These are phyloP conservation scores for Lomentospora prolificans DNA, from an alignment of 2,329 filamentous ascomycete genomes.

Conservation along the genomic window DNA sequence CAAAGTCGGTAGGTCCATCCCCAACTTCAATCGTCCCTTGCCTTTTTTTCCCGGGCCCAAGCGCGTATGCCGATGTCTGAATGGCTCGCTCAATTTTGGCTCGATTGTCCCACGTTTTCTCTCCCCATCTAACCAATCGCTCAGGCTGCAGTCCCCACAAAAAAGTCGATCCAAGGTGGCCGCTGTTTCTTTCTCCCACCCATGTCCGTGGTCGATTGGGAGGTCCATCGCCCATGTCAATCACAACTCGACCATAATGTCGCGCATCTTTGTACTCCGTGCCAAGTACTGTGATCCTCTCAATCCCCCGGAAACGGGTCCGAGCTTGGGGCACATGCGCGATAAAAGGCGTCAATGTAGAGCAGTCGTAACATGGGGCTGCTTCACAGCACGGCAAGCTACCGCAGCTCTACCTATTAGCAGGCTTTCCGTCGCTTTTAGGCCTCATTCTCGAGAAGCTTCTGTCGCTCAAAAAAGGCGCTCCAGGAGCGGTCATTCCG, in stretches of 20 bases:
- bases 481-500: neutral
- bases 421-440: neutral
- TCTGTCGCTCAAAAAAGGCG: neutral
- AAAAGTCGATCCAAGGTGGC: neutral
- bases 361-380: neutral
- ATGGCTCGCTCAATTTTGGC: conserved; percentile 1
- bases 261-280: conserved; percentile 3
- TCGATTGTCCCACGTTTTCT: neutral
- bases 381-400: neutral
- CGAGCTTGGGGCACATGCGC: neutral
- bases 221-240: neutral
- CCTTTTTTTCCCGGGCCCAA: neutral
- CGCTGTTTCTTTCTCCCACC: neutral
- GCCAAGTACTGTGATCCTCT: neutral
- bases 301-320: neutral
- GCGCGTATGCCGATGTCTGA: neutral
- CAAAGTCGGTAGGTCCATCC: neutral
- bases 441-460: neutral
- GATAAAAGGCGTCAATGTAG: neutral
- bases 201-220: neutral
- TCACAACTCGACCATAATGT: neutral
- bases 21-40: neutral
- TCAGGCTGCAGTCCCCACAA: neutral
- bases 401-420: neutral
- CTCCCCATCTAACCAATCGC: neutral